phyloP scores from a whole-genome alignment of 371 early-diverging fungal species.

The Rhizomucor pusillus region DNA sequence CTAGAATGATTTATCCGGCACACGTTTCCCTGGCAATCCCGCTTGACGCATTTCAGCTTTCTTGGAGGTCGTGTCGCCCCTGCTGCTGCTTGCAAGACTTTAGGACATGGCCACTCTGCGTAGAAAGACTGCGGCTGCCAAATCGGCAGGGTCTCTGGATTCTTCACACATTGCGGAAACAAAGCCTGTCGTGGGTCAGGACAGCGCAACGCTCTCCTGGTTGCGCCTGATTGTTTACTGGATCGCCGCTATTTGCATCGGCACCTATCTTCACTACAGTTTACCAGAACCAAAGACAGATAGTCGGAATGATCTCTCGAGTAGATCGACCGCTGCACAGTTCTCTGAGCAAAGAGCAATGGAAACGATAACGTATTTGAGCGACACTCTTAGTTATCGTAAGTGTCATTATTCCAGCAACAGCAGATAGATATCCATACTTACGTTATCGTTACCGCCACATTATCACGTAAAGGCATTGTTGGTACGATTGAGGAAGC shows the following conservation, averaged over 20 bases:
- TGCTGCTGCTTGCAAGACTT: too few relatives aligned
- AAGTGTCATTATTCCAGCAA: constrained; percentile 20
- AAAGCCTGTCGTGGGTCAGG: too few relatives aligned
- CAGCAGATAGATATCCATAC: neutral
- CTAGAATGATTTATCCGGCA: too few relatives aligned
- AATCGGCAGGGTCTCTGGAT: too few relatives aligned
- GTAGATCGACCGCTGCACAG: constrained; percentile 23
- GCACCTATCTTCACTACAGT: constrained; percentile 36
- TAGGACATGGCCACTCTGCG: too few relatives aligned
- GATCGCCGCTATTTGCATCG: constrained; percentile 24
- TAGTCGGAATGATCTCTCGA: constrained; percentile 28
- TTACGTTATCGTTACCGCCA: neutral
- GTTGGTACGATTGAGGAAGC: constrained; percentile 48
- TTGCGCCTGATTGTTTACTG: constrained; percentile 17
- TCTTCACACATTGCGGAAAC: too few relatives aligned
- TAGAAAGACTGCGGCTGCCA: too few relatives aligned
- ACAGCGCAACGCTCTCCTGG: too few relatives aligned
- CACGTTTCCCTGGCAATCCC: too few relatives aligned
- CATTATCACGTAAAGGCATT: constrained; percentile 22
- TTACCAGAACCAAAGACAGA: constrained; percentile 41
- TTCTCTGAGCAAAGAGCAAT: constrained; percentile 62
- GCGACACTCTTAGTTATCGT: constrained; percentile 57
- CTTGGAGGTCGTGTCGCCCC: too few relatives aligned
- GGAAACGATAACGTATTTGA: constrained; percentile 43
- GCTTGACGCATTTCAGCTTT: too few relatives aligned